Evolutionary conservation across 345 rosid species (phyloP).

Genomic region (Turnera subulata): DNA sequence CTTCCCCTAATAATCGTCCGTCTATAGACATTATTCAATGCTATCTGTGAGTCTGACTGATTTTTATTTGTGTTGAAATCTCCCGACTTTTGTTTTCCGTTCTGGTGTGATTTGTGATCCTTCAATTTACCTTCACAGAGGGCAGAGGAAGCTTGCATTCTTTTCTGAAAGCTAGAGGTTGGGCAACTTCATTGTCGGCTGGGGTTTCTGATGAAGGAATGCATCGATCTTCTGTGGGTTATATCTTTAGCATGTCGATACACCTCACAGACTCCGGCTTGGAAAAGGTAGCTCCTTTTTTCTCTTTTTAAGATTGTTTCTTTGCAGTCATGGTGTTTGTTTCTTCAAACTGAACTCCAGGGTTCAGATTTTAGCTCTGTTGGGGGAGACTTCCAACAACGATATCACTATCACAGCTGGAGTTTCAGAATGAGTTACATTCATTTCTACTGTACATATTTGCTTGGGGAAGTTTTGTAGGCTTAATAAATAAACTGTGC

Average conservation of each 20-base stretch:
- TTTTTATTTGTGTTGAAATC: no score
- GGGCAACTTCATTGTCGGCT: slow-evolving; percentile 84
- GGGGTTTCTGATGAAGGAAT: slow-evolving; percentile 93
- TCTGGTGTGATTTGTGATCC: no score
- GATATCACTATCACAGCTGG: no score
- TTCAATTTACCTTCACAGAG: slow-evolving; percentile 51
- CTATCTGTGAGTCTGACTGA: no score
- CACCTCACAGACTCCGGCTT: slow-evolving; percentile 88
- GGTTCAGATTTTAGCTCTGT: not conserved
- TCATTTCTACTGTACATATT: no score
- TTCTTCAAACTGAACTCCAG: not conserved
- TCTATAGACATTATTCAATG: no score
- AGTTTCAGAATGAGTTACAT: no score
- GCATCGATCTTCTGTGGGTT: slow-evolving; percentile 79
- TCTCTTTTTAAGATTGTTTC: not conserved
- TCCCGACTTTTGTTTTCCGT: no score
- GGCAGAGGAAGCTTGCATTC: slow-evolving; percentile 94
- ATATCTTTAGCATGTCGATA: slow-evolving; percentile 82
- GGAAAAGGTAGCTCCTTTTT: slow-evolving; percentile 50
- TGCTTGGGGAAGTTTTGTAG: no score
- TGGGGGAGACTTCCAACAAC: no score
- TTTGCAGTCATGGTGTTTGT: not conserved
- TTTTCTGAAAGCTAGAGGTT: slow-evolving; percentile 75
- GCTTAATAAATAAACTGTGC: no score
- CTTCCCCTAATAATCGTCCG: no score